Conservation (phyloP, 805 yeast species). For the Candida adriatica region DNA sequence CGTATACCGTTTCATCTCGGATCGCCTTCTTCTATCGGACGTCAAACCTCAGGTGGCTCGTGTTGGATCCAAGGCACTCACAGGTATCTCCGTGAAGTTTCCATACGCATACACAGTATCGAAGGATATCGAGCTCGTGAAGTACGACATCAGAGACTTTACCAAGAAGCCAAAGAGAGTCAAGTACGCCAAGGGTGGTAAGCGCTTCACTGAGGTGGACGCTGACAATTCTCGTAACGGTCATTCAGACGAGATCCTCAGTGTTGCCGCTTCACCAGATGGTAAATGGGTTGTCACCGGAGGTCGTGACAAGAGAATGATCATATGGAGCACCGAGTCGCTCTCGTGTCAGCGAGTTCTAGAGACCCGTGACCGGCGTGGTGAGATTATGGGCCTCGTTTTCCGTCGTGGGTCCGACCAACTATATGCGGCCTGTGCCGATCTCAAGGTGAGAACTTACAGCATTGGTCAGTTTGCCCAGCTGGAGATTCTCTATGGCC, state of each 20-base stretch:
- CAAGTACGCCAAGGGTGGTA: slow-evolving; percentile 62
- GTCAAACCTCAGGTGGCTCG: slow-evolving; percentile 40
- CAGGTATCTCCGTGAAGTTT: slow-evolving; percentile 34
- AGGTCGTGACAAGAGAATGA: slow-evolving; percentile 72
- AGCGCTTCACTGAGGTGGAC: slow-evolving; percentile 30
- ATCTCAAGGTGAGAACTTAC: slow-evolving; percentile 81
- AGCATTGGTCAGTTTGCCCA: slow-evolving; percentile 82
- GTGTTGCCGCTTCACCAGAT: slow-evolving; percentile 81
- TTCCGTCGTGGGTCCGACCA: slow-evolving; percentile 82
- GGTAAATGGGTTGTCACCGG: slow-evolving; percentile 90
- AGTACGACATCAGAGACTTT: slow-evolving; percentile 62
- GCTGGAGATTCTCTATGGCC: slow-evolving; percentile 89
- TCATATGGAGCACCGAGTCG: slow-evolving; percentile 81
- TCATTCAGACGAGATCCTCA: slow-evolving; percentile 67
- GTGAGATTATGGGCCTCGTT: slow-evolving; percentile 62
- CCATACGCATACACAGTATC: slow-evolving; percentile 67
- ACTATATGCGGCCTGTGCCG: slow-evolving; percentile 88
- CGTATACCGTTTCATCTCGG: slow-evolving; percentile 63
- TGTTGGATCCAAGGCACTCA: slow-evolving; percentile 54
- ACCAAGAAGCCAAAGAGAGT: slow-evolving; percentile 57
- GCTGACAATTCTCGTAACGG: slow-evolving; percentile 54
- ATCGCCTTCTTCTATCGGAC: slow-evolving; percentile 35
- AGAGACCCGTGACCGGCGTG: slow-evolving; percentile 65
- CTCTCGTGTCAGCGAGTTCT: slow-evolving; percentile 70
- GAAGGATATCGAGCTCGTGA: slow-evolving; percentile 72